Evolutionary conservation across 2,329 filamentous ascomycete genomes (phyloP), one percentile per base, ranked within the genome.

Genomic region (Cryphonectria carpinicola): DNA sequence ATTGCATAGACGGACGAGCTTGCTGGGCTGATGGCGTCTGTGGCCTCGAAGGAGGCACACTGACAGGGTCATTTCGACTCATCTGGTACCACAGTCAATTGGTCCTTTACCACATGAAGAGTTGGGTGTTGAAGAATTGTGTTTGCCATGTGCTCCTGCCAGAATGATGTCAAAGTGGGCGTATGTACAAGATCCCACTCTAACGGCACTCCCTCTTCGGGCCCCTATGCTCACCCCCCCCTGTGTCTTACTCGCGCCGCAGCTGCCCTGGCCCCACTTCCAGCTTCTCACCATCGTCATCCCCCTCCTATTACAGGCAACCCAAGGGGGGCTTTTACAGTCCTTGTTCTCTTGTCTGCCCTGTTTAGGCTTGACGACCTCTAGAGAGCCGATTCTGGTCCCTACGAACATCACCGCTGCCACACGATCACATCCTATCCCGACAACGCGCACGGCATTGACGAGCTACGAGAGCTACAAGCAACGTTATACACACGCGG

Each of bases 401-500:
- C 43, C 37, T 17, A 22, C 25, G 43, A 49, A 32, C 19, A 46
- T 49, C 65, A 35, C 32, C 22, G 58, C 46, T 28, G 13, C 37
- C 22, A 7, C 32, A 39, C 37, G 17, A 62, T 62, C 60, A 32
- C 17, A 41, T 41, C 35, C 39, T 64, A 32, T 25, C 22, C 19
- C 64, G 39, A 66, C 43, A 63, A 56, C 58, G 32, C 66, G 65
- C 67, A n/a, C 39, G 39, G 58, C n/a, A 43, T 25, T 46, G 39
- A 32, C 61, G 41, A 64, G 61, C 61, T 62, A 66, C 37, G 49
- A n/a, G 37, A 64, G 39, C 68, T 25, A 62, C 60, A 66, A 66
- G 61, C 73, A 70, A 75, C 74, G 73, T 75, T 74, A 75, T 73
- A 72, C 56, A 65, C 67, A 60, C 41, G 17, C 66, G 22, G 28